Conservation (phyloP, 2,329 filamentous ascomycete genomes). For the Aspergillus awamori region DNA sequence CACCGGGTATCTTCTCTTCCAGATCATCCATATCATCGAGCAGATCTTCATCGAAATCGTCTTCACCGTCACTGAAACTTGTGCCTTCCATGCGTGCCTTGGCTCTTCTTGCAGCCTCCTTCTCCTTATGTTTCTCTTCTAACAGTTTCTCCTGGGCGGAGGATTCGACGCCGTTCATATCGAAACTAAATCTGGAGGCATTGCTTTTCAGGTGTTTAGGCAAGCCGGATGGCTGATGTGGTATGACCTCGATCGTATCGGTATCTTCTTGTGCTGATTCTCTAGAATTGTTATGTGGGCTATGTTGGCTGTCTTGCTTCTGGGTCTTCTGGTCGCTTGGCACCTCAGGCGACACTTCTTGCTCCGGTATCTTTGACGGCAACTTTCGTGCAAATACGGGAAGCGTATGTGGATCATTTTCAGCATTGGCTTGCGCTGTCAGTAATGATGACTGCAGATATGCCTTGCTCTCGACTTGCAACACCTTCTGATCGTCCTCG, state of each 20-base stretch:
- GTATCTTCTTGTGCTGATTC: slow-evolving; percentile 23
- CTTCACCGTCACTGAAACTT: slow-evolving; percentile 46
- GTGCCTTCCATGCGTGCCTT: slow-evolving; percentile 33
- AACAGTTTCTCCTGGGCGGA: slow-evolving; percentile 63
- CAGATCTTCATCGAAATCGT: slow-evolving; percentile 50
- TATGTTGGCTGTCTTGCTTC: slow-evolving; percentile 12
- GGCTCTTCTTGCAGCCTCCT: slow-evolving; percentile 50
- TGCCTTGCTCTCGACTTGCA: slow-evolving; percentile 47
- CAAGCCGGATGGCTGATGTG: slow-evolving; percentile 37
- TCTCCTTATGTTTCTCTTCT: slow-evolving; percentile 64
- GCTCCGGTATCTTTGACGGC: slow-evolving; percentile 38
- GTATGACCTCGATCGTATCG: slow-evolving; percentile 36
- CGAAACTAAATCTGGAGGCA: slow-evolving; percentile 67
- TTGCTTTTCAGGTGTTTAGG: slow-evolving; percentile 57
- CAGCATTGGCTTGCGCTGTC: slow-evolving; percentile 32
- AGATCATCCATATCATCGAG: slow-evolving; percentile 48
- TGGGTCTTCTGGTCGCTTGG: slow-evolving; percentile 12
- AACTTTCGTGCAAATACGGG: slow-evolving; percentile 50
- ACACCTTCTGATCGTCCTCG: slow-evolving; percentile 50
- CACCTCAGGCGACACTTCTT: slow-evolving; percentile 18
- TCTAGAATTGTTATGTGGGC: slow-evolving; percentile 8
- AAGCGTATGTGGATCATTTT: slow-evolving; percentile 35
- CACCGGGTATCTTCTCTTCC: slow-evolving; percentile 53
- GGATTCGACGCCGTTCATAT: slow-evolving; percentile 61
- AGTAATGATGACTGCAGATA: slow-evolving; percentile 47